These are phyloP conservation scores for Capsicum baccatum DNA, from an alignment of 257 asterid genomes.

Conservation along the genomic window DNA sequence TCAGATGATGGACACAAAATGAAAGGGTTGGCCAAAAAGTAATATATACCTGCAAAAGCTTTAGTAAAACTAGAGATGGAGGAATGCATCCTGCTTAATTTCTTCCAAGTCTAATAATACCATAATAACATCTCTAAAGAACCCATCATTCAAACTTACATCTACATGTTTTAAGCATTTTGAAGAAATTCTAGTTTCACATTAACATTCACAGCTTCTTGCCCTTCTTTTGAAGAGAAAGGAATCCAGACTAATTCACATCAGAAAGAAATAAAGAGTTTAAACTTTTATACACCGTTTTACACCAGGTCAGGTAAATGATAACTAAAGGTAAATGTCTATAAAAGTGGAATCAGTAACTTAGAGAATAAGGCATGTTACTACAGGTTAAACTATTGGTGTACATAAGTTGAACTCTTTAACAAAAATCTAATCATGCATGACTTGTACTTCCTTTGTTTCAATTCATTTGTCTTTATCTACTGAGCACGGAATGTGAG, in stretches of 20 bases:
- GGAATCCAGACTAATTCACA: background rate
- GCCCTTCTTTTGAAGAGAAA: background rate
- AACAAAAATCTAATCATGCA: background rate
- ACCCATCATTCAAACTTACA: background rate
- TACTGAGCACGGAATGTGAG: background rate
- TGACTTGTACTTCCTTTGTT: background rate
- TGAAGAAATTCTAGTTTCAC: background rate
- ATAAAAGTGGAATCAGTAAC: background rate
- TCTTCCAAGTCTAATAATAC: background rate
- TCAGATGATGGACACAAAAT: conserved; percentile 71
- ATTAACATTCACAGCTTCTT: background rate
- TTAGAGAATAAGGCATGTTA: background rate
- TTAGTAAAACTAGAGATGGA: conserved; percentile 48
- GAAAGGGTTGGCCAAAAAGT: conserved; percentile 53
- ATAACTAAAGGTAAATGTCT: background rate
- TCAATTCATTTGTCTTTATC: background rate
- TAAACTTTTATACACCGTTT: background rate
- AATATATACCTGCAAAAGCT: conserved; percentile 56
- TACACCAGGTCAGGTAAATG: background rate
- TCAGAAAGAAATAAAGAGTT: background rate
- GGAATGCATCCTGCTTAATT: conserved; percentile 33
- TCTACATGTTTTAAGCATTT: conserved; percentile 5
- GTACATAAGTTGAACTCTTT: background rate
- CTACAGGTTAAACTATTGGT: background rate
- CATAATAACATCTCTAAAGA: conserved; percentile 3